Evolutionary conservation across 2,329 filamentous ascomycete species (phyloP).

Genomic region (Xylariaceae sp.): DNA sequence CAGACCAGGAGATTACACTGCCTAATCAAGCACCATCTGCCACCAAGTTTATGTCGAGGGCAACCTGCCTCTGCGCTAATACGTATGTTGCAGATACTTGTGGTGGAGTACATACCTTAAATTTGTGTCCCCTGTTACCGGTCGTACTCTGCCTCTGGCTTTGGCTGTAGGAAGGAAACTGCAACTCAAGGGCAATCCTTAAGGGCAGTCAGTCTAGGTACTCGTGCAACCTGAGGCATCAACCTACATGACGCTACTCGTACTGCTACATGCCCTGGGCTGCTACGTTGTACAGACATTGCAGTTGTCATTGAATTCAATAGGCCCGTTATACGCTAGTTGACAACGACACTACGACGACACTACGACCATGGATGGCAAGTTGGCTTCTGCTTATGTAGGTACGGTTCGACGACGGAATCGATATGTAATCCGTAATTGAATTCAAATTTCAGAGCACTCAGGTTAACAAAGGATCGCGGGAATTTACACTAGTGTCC

Average conservation of each 20-base stretch:
- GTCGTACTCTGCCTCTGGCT: neutral
- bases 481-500: neutral
- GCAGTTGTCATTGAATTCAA: too few species aligned
- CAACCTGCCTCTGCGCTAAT: neutral
- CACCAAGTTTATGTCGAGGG: neutral
- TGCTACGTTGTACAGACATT: too few species aligned
- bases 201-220: neutral
- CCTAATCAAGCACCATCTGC: conserved; percentile 8
- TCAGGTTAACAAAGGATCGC: neutral
- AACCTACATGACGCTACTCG: too few species aligned
- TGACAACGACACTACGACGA: too few species aligned
- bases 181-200: too few species aligned
- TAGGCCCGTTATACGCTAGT: too few species aligned
- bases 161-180: neutral
- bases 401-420: too few species aligned
- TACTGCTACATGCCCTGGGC: too few species aligned
- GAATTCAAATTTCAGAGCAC: neutral
- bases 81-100: neutral
- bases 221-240: neutral
- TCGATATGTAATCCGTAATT: too few species aligned
- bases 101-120: neutral
- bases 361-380: too few species aligned
- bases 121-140: neutral
- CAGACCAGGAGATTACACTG: conserved; percentile 14
- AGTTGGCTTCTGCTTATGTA: too few species aligned